Conservation (phyloP, 352 stramenopile genomes). For the Phytophthora sp. region DNA sequence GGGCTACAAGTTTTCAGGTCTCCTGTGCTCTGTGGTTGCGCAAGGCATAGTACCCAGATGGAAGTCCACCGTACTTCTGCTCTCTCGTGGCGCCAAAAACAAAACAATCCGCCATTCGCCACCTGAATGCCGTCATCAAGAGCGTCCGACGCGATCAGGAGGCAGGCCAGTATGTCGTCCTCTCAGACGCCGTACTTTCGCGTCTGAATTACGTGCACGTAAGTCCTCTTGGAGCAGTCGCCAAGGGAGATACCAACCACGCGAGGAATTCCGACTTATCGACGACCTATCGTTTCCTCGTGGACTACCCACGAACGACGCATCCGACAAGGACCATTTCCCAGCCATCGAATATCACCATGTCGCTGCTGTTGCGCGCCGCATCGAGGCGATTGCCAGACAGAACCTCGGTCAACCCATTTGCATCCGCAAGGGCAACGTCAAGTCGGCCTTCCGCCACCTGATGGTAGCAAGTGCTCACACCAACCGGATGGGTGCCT, state of each 20-base stretch:
- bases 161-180: slow-evolving; percentile 12
- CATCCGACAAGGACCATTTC: not conserved
- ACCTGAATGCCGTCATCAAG: not conserved
- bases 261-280: slow-evolving; percentile 7
- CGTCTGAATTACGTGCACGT: not conserved
- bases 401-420: not conserved
- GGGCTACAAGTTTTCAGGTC: not conserved
- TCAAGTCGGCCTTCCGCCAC: not conserved
- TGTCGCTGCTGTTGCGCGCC: not conserved
- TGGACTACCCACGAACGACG: slow-evolving; percentile 2
- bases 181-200: not conserved
- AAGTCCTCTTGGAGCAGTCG: slow-evolving; percentile 8
- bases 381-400: not conserved
- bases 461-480: not conserved
- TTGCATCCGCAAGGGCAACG: slow-evolving; percentile 5
- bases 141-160: slow-evolving; percentile 14
- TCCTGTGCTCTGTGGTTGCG: not conserved
- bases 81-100: not conserved
- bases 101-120: slow-evolving; percentile 8
- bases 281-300: slow-evolving; percentile 18
- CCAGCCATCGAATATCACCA: not conserved
- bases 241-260: slow-evolving; percentile 13
- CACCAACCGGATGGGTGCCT: not conserved
- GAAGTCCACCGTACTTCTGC: too few relatives aligned
- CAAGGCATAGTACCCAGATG: not conserved